Conservation (phyloP, 2,329 filamentous ascomycete species). For the Alternaria ventricosa region DNA sequence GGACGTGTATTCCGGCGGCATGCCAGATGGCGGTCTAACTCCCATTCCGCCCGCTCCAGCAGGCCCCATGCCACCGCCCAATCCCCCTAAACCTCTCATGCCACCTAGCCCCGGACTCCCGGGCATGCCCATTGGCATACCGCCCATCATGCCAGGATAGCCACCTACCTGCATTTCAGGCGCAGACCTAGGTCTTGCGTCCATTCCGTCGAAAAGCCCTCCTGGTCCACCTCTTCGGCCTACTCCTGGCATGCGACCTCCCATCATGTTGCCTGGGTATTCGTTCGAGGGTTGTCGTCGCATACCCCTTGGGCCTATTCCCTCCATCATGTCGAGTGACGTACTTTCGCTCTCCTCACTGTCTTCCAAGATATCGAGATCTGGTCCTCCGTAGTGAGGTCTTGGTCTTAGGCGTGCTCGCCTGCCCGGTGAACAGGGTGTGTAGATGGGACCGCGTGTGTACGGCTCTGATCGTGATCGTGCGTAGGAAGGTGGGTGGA, state of each 20-base stretch:
- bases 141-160: not conserved
- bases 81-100: not conserved
- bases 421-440: not conserved
- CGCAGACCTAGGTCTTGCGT: slow-evolving; percentile 6
- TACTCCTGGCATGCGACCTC: not conserved
- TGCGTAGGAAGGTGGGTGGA: slow-evolving; percentile 2
- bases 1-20: slow-evolving; percentile 15
- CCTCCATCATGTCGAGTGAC: not conserved
- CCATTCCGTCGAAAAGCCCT: not conserved
- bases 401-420: not conserved
- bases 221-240: not conserved
- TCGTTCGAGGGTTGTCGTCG: not conserved
- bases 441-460: slow-evolving; percentile 2
- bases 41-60: slow-evolving; percentile 1
- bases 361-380: slow-evolving; percentile 1
- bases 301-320: not conserved
- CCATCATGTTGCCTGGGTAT: not conserved
- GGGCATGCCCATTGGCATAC: not conserved
- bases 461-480: not conserved
- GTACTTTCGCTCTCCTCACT: slow-evolving; percentile 10
- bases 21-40: slow-evolving; percentile 3
- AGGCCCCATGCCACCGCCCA: not conserved
- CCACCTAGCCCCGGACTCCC: not conserved
- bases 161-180: slow-evolving; percentile 2
- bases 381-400: not conserved